Evolutionary conservation across 768 basidiomycete species (phyloP).

Genomic region (Tricholoma saponaceum): DNA sequence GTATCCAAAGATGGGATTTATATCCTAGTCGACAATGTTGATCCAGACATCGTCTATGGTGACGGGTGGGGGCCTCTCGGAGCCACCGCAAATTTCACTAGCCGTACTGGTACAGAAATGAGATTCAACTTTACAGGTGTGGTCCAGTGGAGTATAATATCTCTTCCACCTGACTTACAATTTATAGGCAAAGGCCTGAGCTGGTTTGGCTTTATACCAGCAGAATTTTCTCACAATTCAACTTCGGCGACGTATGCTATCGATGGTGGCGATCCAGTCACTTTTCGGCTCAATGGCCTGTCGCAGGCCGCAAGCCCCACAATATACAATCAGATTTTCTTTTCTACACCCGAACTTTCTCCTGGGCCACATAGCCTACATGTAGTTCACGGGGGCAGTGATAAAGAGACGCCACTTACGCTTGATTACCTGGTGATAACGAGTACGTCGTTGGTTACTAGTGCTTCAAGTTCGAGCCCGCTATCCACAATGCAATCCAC

Average conservation of each 20-base stretch:
- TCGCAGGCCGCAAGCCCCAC: slow-evolving; percentile 1
- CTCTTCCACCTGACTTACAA: not conserved
- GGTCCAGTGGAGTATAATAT: slow-evolving; percentile 4
- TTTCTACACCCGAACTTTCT: slow-evolving; percentile 15
- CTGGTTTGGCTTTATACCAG: slow-evolving; percentile 22
- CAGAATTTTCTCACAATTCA: slow-evolving; percentile 16
- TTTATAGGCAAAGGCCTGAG: slow-evolving; percentile 20
- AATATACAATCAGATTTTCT: slow-evolving; percentile 17
- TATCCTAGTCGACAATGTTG: slow-evolving; percentile 15
- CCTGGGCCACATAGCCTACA: slow-evolving; percentile 17
- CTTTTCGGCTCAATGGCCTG: slow-evolving; percentile 16
- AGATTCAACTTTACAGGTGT: slow-evolving; percentile 20
- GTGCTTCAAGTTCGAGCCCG: slow-evolving; percentile 1
- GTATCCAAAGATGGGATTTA: slow-evolving; percentile 10
- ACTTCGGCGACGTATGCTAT: slow-evolving; percentile 23
- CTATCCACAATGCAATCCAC: slow-evolving; percentile 3
- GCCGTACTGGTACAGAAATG: slow-evolving; percentile 11
- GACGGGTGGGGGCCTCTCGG: slow-evolving; percentile 15
- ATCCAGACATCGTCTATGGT: slow-evolving; percentile 16
- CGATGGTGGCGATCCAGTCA: slow-evolving; percentile 15
- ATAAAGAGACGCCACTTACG: slow-evolving; percentile 17
- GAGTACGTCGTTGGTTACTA: slow-evolving; percentile 5
- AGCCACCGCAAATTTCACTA: slow-evolving; percentile 12
- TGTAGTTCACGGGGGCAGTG: slow-evolving; percentile 19
- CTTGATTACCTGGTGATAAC: slow-evolving; percentile 17